Evolutionary conservation across 2,329 filamentous ascomycete genomes (phyloP).

Genomic region (Cytospora mali): DNA sequence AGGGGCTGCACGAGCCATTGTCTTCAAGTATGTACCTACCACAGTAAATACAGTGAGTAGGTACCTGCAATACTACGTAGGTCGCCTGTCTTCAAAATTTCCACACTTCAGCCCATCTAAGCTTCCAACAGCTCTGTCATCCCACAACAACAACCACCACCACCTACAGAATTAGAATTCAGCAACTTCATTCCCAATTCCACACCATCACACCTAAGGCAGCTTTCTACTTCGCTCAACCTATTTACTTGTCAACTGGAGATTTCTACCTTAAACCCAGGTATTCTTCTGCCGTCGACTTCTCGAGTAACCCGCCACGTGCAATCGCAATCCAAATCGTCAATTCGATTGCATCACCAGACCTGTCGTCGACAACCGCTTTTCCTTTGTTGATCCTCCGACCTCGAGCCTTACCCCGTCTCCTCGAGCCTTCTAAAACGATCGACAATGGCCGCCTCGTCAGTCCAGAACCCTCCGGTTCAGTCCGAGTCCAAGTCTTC

Average conservation of each 20-base stretch:
- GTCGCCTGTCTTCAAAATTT: conserved; percentile 22
- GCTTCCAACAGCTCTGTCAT: conserved; percentile 41
- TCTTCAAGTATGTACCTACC: neutral
- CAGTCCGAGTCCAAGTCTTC: conserved; percentile 66
- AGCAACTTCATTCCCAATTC: neutral
- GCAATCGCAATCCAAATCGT: conserved; percentile 1
- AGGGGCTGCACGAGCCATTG: conserved; percentile 20
- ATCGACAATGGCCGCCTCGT: conserved; percentile 63
- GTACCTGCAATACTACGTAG: conserved; percentile 3
- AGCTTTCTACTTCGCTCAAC: neutral
- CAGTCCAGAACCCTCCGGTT: conserved; percentile 64
- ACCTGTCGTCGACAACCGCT: neutral
- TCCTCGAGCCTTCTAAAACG: conserved; percentile 14
- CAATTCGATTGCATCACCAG: conserved; percentile 1
- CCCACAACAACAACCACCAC: conserved; percentile 10
- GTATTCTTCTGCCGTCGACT: neutral
- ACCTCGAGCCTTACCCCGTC: neutral
- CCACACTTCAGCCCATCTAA: conserved; percentile 38
- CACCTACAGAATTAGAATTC: conserved; percentile 13
- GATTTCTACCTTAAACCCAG: neutral
- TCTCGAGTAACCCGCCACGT: neutral
- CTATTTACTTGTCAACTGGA: conserved; percentile 7
- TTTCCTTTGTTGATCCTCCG: conserved; percentile 6
- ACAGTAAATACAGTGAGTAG: neutral
- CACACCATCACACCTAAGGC: conserved; percentile 14